phyloP scores from a whole-genome alignment of 2,329 filamentous ascomycete genomes.

The Calonectria honghensis region DNA sequence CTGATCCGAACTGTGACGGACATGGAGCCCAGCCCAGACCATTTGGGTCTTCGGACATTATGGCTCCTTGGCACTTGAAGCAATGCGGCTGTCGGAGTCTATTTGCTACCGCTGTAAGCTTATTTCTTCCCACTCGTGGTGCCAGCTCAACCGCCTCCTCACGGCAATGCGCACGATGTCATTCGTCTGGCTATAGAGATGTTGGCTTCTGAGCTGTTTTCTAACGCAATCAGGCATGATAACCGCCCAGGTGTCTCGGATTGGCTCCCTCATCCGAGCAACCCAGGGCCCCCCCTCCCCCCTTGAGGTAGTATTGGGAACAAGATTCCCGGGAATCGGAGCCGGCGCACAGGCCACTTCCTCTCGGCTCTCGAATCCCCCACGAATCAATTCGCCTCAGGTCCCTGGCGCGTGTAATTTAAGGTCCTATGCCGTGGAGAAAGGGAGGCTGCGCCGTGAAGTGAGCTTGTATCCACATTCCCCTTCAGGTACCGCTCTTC shows the following conservation, averaged over 20 bases:
- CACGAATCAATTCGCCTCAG: slow-evolving; percentile 23
- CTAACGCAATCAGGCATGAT: slow-evolving; percentile 16
- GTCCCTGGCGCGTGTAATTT: background rate
- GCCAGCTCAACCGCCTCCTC: background rate
- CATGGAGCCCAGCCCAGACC: background rate
- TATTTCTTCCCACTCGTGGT: background rate
- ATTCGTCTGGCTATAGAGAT: slow-evolving; percentile 4
- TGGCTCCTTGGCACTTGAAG: slow-evolving; percentile 16
- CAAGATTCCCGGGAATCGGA: slow-evolving; percentile 9
- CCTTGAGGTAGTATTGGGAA: background rate
- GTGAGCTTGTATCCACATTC: slow-evolving; percentile 21
- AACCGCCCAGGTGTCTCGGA: background rate
- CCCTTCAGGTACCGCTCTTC: background rate
- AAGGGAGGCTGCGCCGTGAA: background rate
- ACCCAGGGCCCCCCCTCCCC: background rate
- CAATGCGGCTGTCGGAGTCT: background rate
- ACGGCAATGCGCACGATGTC: background rate
- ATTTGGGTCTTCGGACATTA: slow-evolving; percentile 20
- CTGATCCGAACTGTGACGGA: background rate
- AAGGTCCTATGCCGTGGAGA: slow-evolving; percentile 1
- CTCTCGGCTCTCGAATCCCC: slow-evolving; percentile 18
- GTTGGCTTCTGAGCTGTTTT: background rate
- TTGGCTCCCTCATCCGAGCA: background rate
- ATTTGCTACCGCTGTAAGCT: background rate
- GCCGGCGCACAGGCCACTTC: slow-evolving; percentile 17